phyloP scores from a whole-genome alignment of 23 red algal genomes.

The Gracilaria domingensis region DNA sequence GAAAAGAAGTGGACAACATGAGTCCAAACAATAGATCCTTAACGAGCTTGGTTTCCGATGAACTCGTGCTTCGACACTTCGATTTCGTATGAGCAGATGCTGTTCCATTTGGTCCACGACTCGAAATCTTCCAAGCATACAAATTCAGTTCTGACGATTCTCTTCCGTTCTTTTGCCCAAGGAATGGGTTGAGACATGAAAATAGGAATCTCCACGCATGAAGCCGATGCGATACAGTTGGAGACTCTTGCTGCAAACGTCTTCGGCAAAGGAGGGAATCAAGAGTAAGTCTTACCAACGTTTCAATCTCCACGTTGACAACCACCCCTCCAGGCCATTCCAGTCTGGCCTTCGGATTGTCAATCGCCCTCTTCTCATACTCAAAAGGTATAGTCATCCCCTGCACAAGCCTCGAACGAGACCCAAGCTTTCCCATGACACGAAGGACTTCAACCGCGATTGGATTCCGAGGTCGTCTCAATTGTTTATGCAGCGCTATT shows the following conservation, averaged over 20 bases:
- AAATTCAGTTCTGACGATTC: not conserved
- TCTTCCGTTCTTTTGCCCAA: slow-evolving; percentile 6
- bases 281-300: slow-evolving; percentile 15
- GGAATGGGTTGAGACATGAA: slow-evolving; percentile 40
- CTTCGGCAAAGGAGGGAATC: slow-evolving; percentile 25
- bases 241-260: not conserved
- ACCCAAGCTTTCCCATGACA: slow-evolving; percentile 89
- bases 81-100: not conserved
- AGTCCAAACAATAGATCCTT: slow-evolving; percentile 6
- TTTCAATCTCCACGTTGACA: slow-evolving; percentile 39
- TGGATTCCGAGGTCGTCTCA: slow-evolving; percentile 25
- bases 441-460: slow-evolving; percentile 43
- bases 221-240: not conserved
- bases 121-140: not conserved
- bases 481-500: slow-evolving; percentile 58
- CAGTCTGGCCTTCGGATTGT: not conserved
- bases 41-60: not conserved
- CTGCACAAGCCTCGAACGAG: slow-evolving; percentile 25
- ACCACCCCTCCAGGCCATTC: slow-evolving; percentile 34
- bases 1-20: not conserved
- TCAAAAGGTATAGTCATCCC: slow-evolving; percentile 43
- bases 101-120: no score
- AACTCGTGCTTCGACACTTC: not conserved
- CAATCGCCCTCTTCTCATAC: not conserved
- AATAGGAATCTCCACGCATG: slow-evolving; percentile 65